These are phyloP conservation scores for Phytophthora kernoviae DNA, from an alignment of 352 stramenopile genomes.

Conservation along the genomic window DNA sequence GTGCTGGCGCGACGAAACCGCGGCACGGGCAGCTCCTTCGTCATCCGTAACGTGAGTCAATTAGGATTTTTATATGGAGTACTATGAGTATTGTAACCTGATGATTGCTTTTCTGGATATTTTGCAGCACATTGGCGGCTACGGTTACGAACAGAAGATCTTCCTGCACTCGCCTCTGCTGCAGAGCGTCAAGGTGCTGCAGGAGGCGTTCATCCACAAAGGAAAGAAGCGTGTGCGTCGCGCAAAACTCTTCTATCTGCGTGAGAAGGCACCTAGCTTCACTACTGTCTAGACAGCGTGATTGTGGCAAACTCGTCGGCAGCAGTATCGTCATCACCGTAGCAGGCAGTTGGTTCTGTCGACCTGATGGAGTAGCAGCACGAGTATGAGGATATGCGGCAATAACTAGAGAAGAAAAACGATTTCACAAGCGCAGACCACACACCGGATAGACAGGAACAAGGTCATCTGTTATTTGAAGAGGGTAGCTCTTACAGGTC, in stretches of 20 bases:
- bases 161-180: slow-evolving; percentile 89
- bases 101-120: slow-evolving; percentile 7
- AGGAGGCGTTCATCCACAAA: slow-evolving; percentile 92
- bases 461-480: slow-evolving; percentile 22
- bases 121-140: slow-evolving; percentile 81
- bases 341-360: slow-evolving; percentile 2
- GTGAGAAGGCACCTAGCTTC: slow-evolving; percentile 82
- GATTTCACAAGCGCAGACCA: slow-evolving; percentile 20
- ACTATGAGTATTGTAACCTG: not conserved
- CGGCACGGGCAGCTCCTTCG: slow-evolving; percentile 81
- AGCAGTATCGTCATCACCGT: slow-evolving; percentile 3
- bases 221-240: slow-evolving; percentile 91
- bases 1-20: slow-evolving; percentile 83
- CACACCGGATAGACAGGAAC: slow-evolving; percentile 20
- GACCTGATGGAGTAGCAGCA: slow-evolving; percentile 26
- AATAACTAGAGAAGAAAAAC: slow-evolving; percentile 37
- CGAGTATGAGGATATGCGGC: slow-evolving; percentile 9
- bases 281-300: slow-evolving; percentile 68
- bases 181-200: slow-evolving; percentile 86
- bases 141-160: slow-evolving; percentile 89
- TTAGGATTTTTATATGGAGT: not conserved
- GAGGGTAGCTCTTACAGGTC: slow-evolving; percentile 10
- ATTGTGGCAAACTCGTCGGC: slow-evolving; percentile 17
- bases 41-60: slow-evolving; percentile 82
- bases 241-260: slow-evolving; percentile 91